A percentile compares a stretch with the other conserved stretches of the same genome.
phyloP scores from a whole-genome alignment of 371 early-diverging fungal species.

The Mortierella sp. region DNA sequence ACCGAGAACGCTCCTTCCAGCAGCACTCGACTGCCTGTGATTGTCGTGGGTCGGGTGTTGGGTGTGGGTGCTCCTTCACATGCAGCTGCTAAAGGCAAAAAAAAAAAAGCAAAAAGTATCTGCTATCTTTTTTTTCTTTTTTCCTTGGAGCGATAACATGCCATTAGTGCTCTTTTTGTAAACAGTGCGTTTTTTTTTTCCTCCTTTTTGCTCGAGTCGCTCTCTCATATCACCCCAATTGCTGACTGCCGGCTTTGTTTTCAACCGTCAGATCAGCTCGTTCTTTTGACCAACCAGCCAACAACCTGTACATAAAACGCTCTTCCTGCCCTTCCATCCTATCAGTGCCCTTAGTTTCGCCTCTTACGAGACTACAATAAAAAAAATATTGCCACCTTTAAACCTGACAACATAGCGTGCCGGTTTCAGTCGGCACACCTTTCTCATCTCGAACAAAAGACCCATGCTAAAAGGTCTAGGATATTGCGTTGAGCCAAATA shows the following conservation, averaged over 20 bases:
- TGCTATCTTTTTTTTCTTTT: neutral
- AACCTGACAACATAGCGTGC: neutral
- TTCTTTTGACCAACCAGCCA: too few species aligned
- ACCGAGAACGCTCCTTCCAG: constrained; percentile 50
- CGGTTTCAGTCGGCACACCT: neutral
- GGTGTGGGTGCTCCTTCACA: constrained; percentile 46
- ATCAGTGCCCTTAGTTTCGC: neutral
- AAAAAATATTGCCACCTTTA: neutral
- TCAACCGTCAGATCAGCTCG: neutral
- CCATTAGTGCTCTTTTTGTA: neutral
- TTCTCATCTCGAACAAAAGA: too few species aligned
- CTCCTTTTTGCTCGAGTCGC: too few species aligned
- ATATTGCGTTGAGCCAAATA: neutral
- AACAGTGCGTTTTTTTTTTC: neutral
- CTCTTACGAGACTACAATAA: neutral
- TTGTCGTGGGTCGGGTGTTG: constrained; percentile 56
- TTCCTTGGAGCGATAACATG: neutral
- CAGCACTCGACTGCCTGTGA: constrained; percentile 54
- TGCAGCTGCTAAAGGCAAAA: constrained; percentile 39
- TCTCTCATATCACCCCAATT: neutral
- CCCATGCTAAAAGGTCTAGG: neutral
- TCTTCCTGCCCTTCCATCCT: neutral
- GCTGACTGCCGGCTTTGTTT: neutral
- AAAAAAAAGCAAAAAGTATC: neutral
- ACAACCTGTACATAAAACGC: neutral